These are phyloP conservation scores for Dianthus caryophyllus DNA, from an alignment of 148 eudicot genomes.

Conservation along the genomic window DNA sequence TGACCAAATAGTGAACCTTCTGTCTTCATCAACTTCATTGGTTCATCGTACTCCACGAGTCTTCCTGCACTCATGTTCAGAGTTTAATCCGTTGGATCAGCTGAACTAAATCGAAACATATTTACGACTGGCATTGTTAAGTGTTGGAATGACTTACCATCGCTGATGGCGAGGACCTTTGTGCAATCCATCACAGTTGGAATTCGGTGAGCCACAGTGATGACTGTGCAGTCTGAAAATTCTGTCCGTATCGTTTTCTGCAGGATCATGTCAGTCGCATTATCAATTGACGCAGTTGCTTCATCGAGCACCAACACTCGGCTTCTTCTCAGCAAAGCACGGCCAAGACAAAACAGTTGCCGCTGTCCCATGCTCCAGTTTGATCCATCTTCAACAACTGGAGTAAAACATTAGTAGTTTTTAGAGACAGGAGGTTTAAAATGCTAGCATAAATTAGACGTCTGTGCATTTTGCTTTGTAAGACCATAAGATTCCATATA, in stretches of 20 bases:
- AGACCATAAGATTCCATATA: too few relatives aligned
- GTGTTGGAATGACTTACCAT: slow-evolving; percentile 27
- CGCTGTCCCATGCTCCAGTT: slow-evolving; percentile 99
- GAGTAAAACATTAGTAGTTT: neutral
- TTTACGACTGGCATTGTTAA: neutral
- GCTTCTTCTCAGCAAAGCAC: slow-evolving; percentile 81
- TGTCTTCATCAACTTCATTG: slow-evolving; percentile 65
- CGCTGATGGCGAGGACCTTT: slow-evolving; percentile 37
- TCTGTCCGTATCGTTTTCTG: slow-evolving; percentile 42
- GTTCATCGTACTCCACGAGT: slow-evolving; percentile 72
- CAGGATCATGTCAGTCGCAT: slow-evolving; percentile 56
- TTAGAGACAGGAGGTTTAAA: neutral
- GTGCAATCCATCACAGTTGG: slow-evolving; percentile 62
- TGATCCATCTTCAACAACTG: slow-evolving; percentile 88
- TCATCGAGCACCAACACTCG: slow-evolving; percentile 86
- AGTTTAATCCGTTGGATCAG: neutral
- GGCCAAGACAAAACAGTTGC: slow-evolving; percentile 81
- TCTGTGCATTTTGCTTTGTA: neutral
- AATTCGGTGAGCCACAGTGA: slow-evolving; percentile 29
- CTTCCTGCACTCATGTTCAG: slow-evolving; percentile 39
- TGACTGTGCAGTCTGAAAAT: slow-evolving; percentile 35
- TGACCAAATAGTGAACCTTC: slow-evolving; percentile 69
- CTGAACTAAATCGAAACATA: neutral
- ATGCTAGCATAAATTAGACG: neutral
- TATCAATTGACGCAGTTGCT: slow-evolving; percentile 93